A percentile compares a stretch with the other conserved stretches of the same genome.
Evolutionary conservation across 1,139 yeast species (phyloP).

Genomic region (Candida neerlandica): DNA sequence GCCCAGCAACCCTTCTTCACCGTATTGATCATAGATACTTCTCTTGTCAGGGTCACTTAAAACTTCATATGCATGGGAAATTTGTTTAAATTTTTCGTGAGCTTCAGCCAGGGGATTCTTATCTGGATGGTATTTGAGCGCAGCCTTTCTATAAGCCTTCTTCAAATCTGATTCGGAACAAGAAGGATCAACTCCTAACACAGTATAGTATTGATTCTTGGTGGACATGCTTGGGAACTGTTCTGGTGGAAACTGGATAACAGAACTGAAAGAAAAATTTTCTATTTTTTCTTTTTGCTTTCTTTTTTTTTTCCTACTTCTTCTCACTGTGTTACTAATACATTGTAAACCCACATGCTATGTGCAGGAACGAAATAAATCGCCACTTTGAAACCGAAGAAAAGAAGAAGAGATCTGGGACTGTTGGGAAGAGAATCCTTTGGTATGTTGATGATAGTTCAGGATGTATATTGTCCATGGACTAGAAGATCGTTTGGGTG

Average conservation of each 20-base stretch:
- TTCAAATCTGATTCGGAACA: conserved; percentile 86
- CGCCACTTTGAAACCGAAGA: neutral
- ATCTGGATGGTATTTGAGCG: conserved; percentile 94
- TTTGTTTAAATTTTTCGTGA: conserved; percentile 93
- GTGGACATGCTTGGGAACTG: neutral
- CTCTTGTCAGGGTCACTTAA: conserved; percentile 87
- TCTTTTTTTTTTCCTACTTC: neutral
- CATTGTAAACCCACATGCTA: neutral
- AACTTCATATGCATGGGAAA: conserved; percentile 87
- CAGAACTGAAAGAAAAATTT: neutral
- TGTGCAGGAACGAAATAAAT: neutral
- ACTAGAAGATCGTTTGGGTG: no score
- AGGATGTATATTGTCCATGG: no score
- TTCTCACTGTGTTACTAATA: conserved; percentile 1
- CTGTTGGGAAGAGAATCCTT: no score
- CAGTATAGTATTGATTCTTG: conserved; percentile 2
- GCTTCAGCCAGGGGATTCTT: conserved; percentile 80
- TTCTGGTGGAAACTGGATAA: neutral
- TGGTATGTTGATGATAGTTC: no score
- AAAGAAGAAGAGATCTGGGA: no score
- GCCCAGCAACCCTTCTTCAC: conserved; percentile 87
- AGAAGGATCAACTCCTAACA: conserved; percentile 72
- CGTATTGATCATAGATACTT: conserved; percentile 84
- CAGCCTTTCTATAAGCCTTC: conserved; percentile 92
- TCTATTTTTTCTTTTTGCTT: neutral